Conservation (phyloP, 2,329 filamentous ascomycete genomes). For the Fragosphaeria purpurea region DNA sequence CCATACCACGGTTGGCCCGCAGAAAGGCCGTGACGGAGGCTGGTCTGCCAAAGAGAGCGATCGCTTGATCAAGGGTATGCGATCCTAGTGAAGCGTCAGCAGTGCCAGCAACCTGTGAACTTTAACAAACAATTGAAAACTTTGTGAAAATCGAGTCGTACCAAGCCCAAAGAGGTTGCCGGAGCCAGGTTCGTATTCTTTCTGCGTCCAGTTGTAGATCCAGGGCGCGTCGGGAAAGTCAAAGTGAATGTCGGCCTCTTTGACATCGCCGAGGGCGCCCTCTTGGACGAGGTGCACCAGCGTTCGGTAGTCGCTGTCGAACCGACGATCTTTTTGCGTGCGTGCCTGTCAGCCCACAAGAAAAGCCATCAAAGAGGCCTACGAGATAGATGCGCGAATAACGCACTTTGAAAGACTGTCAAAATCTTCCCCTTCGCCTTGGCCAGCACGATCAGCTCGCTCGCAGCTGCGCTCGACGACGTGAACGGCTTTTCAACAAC, state of each 20-base stretch:
- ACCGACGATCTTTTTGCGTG: slow-evolving; percentile 24
- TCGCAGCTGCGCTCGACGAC: slow-evolving; percentile 45
- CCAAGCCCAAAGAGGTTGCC: slow-evolving; percentile 33
- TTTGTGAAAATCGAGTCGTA: slow-evolving; percentile 17
- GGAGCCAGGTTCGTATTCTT: slow-evolving; percentile 23
- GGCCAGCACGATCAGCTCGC: slow-evolving; percentile 40
- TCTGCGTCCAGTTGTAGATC: slow-evolving; percentile 21
- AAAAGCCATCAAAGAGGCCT: background rate
- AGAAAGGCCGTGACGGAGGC: slow-evolving; percentile 47
- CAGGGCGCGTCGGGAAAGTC: slow-evolving; percentile 38
- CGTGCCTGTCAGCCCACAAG: no score
- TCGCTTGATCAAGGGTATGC: slow-evolving; percentile 53
- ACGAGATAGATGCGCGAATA: background rate
- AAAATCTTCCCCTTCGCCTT: slow-evolving; percentile 35
- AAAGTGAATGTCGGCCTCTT: slow-evolving; percentile 57
- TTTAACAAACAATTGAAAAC: no score
- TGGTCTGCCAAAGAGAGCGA: slow-evolving; percentile 47
- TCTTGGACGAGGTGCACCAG: slow-evolving; percentile 40
- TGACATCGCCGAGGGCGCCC: slow-evolving; percentile 46
- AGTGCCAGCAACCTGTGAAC: no score
- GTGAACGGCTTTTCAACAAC: slow-evolving; percentile 60
- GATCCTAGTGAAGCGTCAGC: no score
- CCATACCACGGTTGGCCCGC: slow-evolving; percentile 37
- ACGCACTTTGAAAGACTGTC: slow-evolving; percentile 43
- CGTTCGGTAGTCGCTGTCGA: slow-evolving; percentile 54